phyloP scores from a whole-genome alignment of 1,284 basidiomycete genomes.

The Stygiomarasmius scandens region DNA sequence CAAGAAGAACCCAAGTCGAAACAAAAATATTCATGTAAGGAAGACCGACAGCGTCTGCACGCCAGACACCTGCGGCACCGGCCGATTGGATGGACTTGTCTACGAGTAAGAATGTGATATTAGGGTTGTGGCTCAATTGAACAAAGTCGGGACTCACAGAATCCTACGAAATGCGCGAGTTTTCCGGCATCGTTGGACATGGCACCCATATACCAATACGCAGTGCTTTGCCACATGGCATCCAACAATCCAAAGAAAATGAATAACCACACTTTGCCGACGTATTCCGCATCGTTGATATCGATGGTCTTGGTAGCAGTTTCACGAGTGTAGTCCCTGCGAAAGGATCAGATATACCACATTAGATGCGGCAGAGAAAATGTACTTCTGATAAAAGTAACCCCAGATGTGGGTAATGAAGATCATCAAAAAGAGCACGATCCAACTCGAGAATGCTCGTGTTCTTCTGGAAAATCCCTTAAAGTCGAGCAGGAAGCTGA shows the following conservation, averaged over 20 bases:
- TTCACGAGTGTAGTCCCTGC: slow-evolving; percentile 62
- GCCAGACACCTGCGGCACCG: slow-evolving; percentile 34
- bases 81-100: slow-evolving; percentile 37
- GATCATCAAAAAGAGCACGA: slow-evolving; percentile 58
- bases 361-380: slow-evolving; percentile 1
- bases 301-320: slow-evolving; percentile 51
- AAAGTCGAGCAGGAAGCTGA: slow-evolving; percentile 66
- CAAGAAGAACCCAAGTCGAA: slow-evolving; percentile 34
- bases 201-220: slow-evolving; percentile 63
- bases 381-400: slow-evolving; percentile 70
- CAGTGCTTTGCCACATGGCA: slow-evolving; percentile 57
- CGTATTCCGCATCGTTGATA: slow-evolving; percentile 54
- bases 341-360: too few species aligned
- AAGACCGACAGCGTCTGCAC: slow-evolving; percentile 31
- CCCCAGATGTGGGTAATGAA: slow-evolving; percentile 70
- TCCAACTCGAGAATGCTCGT: slow-evolving; percentile 68
- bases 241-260: slow-evolving; percentile 62
- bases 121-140: too few species aligned
- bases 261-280: slow-evolving; percentile 58
- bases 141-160: slow-evolving; percentile 15
- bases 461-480: slow-evolving; percentile 53
- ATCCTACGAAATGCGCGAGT: slow-evolving; percentile 53
- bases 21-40: slow-evolving; percentile 34
- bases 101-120: too few species aligned
- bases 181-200: slow-evolving; percentile 63